Conservation (phyloP, 345 rosid genomes). For the Acer negundo region DNA sequence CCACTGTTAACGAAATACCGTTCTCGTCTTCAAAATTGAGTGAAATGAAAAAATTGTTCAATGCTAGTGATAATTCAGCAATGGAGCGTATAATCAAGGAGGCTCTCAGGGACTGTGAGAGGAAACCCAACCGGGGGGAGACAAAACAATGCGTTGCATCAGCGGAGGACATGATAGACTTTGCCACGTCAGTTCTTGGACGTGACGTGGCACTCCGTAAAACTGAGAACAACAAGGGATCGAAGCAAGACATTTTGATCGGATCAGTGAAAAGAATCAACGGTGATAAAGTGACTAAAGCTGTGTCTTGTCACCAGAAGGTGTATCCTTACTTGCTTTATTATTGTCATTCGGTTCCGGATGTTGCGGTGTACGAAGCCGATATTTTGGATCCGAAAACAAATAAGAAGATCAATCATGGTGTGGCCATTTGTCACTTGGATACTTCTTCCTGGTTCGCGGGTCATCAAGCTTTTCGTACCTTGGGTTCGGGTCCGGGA, state of each 20-base stretch:
- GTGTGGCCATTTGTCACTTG: conserved; percentile 54
- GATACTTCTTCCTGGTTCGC: conserved; percentile 55
- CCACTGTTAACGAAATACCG: background rate
- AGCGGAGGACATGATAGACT: conserved; percentile 23
- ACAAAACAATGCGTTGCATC: background rate
- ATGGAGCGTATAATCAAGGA: background rate
- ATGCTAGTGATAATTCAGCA: background rate
- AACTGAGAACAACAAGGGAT: background rate
- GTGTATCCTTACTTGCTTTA: conserved; percentile 23
- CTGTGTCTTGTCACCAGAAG: conserved; percentile 3
- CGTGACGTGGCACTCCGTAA: background rate
- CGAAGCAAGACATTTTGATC: background rate
- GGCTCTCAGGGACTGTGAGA: background rate
- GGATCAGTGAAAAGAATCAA: background rate
- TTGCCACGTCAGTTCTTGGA: background rate
- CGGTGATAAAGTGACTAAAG: background rate
- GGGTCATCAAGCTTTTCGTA: conserved; percentile 46
- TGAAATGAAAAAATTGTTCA: background rate
- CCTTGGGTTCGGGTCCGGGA: conserved; percentile 49
- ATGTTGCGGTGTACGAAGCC: conserved; percentile 50
- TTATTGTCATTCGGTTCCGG: conserved; percentile 57
- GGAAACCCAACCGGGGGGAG: background rate
- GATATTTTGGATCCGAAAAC: conserved; percentile 41
- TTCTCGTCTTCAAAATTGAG: background rate
- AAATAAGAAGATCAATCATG: conserved; percentile 42